phyloP scores from a whole-genome alignment of 192 early-diverging fungal species.

The Backusella circina region DNA sequence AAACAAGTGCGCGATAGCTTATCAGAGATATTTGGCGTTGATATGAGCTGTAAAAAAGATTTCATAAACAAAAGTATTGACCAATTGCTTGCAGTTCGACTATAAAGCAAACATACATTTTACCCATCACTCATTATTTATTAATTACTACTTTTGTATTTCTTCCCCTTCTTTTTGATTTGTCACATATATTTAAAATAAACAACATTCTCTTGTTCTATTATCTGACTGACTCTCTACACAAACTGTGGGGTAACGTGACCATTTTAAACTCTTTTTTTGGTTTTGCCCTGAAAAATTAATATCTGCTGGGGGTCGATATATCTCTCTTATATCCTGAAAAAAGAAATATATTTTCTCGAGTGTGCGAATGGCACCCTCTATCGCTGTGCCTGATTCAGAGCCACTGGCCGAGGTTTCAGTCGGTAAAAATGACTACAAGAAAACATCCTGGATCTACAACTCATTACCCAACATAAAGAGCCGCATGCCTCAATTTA shows the following conservation, averaged over 20 bases:
- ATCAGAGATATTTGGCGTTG: constrained; percentile 59
- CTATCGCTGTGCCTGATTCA: not conserved
- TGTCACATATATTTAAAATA: not conserved
- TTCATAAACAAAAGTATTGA: constrained; percentile 77
- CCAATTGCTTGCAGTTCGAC: constrained; percentile 30
- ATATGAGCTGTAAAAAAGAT: constrained; percentile 58
- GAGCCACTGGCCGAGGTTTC: constrained; percentile 3
- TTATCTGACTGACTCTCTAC: too few relatives aligned
- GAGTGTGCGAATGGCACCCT: not conserved
- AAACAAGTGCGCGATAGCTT: constrained; percentile 76
- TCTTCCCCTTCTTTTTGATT: not conserved
- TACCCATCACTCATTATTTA: not conserved
- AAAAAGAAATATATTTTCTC: not conserved
- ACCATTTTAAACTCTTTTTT: not conserved
- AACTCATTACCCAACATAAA: not conserved
- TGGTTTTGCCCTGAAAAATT: not conserved
- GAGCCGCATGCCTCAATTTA: not conserved
- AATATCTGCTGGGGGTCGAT: not conserved
- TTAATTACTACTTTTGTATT: not conserved
- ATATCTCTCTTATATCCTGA: not conserved
- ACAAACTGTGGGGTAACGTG: not conserved
- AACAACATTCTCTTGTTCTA: too few relatives aligned
- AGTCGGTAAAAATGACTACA: not conserved
- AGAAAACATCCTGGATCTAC: not conserved
- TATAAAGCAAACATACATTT: not conserved